These are phyloP conservation scores for Aureobasidium musti DNA, from an alignment of 2,329 filamentous ascomycete genomes.

Conservation along the genomic window DNA sequence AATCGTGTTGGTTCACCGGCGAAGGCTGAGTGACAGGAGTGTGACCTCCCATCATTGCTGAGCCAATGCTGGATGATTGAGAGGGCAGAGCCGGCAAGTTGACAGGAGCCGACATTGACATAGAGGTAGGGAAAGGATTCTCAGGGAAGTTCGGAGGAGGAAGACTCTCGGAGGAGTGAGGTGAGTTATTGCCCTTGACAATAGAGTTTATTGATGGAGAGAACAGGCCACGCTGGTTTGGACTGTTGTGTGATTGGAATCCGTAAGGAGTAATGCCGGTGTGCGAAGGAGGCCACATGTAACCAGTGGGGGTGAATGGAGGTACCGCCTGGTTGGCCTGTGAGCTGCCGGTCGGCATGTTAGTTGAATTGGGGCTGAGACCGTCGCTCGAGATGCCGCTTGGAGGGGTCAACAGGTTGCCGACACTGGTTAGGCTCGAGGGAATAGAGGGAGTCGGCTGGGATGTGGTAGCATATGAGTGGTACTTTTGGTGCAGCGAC, in stretches of 20 bases:
- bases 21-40: conserved; percentile 25
- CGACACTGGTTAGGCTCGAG: conserved; percentile 55
- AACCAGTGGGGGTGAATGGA: conserved; percentile 62
- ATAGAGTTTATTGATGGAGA: conserved; percentile 58
- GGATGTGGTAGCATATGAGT: conserved; percentile 45
- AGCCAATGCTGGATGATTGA: conserved; percentile 50
- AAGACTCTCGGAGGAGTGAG: conserved; percentile 62
- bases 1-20: conserved; percentile 61
- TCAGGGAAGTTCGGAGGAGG: conserved; percentile 69
- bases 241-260: conserved; percentile 51
- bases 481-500: conserved; percentile 55
- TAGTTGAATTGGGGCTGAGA: conserved; percentile 61
- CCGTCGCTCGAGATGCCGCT: conserved; percentile 62
- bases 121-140: conserved; percentile 62
- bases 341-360: conserved; percentile 61
- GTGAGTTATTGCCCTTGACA: conserved; percentile 59
- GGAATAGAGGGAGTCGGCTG: conserved; percentile 52
- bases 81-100: conserved; percentile 50
- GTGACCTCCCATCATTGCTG: conserved; percentile 50
- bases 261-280: conserved; percentile 61
- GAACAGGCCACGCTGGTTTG: conserved; percentile 57
- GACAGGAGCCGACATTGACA: conserved; percentile 58
- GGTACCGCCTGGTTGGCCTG: conserved; percentile 59
- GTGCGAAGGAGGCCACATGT: conserved; percentile 57
- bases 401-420: conserved; percentile 64